These are phyloP conservation scores for Pseudogymnoascus sp. DNA, from an alignment of 2,329 filamentous ascomycete genomes.

Conservation along the genomic window DNA sequence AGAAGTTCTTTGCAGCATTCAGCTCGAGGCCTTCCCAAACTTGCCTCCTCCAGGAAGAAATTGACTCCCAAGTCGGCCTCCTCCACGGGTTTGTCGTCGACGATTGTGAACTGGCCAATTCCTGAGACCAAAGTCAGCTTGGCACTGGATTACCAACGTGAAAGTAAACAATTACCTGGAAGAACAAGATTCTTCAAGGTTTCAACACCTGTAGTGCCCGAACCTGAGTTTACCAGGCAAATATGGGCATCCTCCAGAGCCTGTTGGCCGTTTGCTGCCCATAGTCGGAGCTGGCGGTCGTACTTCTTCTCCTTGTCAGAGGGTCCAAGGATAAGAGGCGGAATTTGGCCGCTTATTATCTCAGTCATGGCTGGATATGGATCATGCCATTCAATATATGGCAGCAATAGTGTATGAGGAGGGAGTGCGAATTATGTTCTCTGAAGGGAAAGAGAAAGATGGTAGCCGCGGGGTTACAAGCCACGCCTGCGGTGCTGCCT, in stretches of 20 bases:
- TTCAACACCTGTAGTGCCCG: slow-evolving; percentile 83
- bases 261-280: slow-evolving; percentile 86
- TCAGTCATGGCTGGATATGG: slow-evolving; percentile 26
- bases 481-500: not conserved
- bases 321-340: slow-evolving; percentile 40
- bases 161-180: slow-evolving; percentile 48
- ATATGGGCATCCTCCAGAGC: slow-evolving; percentile 87
- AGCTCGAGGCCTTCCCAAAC: slow-evolving; percentile 68
- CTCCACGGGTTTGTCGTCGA: slow-evolving; percentile 67
- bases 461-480: not conserved
- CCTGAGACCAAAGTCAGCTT: slow-evolving; percentile 36
- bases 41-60: slow-evolving; percentile 83
- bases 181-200: slow-evolving; percentile 95
- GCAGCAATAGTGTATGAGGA: not conserved
- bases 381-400: not conserved
- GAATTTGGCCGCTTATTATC: slow-evolving; percentile 26
- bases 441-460: not conserved
- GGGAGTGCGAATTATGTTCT: not conserved
- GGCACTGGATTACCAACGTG: not conserved
- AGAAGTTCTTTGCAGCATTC: slow-evolving; percentile 69
- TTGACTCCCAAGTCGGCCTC: slow-evolving; percentile 87
- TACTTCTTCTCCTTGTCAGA: slow-evolving; percentile 68
- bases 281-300: slow-evolving; percentile 87
- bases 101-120: slow-evolving; percentile 85
- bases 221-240: slow-evolving; percentile 78